Evolutionary conservation across 1,284 basidiomycete genomes (phyloP).

Genomic region (Exobasidium rhododendri): DNA sequence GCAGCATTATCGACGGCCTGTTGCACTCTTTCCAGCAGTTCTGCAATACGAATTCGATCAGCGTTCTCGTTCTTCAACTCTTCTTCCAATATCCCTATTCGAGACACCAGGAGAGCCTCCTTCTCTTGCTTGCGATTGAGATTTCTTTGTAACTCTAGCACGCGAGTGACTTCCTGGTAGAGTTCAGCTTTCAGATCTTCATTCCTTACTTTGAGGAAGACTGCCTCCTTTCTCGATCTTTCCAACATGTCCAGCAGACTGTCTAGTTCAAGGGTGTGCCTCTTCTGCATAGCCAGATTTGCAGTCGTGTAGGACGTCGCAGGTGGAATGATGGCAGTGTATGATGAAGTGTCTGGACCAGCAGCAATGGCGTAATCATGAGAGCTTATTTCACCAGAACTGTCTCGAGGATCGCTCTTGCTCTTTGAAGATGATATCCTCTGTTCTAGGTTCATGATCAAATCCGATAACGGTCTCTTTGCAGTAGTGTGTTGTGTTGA

Average conservation of each 20-base stretch:
- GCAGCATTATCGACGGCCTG: conserved; percentile 12
- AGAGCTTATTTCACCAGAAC: neutral
- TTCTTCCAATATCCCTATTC: conserved; percentile 2
- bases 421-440: neutral
- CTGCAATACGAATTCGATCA: conserved; percentile 13
- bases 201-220: conserved; percentile 27
- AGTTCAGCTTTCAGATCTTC: conserved; percentile 31
- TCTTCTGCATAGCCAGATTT: conserved; percentile 20
- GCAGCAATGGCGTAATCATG: neutral
- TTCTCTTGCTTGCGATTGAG: conserved; percentile 31
- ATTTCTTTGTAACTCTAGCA: conserved; percentile 38
- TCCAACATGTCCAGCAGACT: conserved; percentile 39
- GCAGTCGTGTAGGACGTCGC: neutral
- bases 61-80: conserved; percentile 9
- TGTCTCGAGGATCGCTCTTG: neutral
- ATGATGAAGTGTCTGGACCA: neutral
- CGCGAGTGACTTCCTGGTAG: conserved; percentile 41
- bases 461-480: conserved; percentile 1
- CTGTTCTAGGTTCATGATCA: conserved; percentile 11
- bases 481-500: too few species aligned
- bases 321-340: too few species aligned
- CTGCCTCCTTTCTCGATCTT: conserved; percentile 27
- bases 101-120: neutral
- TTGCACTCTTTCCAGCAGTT: conserved; percentile 14
- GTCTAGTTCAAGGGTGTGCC: conserved; percentile 43